Conservation (phyloP, 352 stramenopile genomes). For the Globisporangium yorkense region DNA sequence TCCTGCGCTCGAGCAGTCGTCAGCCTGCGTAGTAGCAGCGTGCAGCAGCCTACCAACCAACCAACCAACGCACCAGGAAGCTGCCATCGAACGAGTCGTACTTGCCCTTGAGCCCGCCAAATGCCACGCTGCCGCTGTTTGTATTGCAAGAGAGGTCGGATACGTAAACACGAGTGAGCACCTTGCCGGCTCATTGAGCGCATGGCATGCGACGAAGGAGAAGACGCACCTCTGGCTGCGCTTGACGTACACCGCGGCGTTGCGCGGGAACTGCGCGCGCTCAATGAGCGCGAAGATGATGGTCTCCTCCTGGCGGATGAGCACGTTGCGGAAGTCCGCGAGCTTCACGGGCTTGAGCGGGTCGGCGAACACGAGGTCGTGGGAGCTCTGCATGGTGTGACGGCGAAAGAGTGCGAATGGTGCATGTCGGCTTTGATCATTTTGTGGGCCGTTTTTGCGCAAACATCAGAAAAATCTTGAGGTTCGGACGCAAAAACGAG, state of each 20-base stretch:
- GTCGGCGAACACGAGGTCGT: constrained; percentile 60
- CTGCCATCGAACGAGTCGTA: constrained; percentile 83
- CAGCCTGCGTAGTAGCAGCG: background rate
- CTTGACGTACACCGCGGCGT: constrained; percentile 92
- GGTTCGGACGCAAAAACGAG: constrained; percentile 3
- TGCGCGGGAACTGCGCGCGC: constrained; percentile 94
- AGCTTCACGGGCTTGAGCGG: constrained; percentile 70
- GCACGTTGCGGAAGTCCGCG: constrained; percentile 85
- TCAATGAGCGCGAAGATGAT: constrained; percentile 99
- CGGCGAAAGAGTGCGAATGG: too few species aligned
- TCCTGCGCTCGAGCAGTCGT: constrained; percentile 86
- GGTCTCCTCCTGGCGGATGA: constrained; percentile 95
- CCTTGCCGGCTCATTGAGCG: background rate
- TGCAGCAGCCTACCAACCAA: background rate
- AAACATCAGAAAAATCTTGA: constrained; percentile 8
- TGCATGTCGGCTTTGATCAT: too few species aligned
- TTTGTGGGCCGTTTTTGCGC: background rate
- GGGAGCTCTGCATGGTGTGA: constrained; percentile 44
- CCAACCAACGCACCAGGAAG: constrained; percentile 34
- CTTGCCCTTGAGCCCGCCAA: constrained; percentile 79
- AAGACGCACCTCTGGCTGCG: constrained; percentile 60
- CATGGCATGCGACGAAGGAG: background rate
- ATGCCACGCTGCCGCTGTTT: constrained; percentile 54
- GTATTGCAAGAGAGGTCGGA: background rate
- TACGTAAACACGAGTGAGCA: background rate